These are phyloP conservation scores for Kluyveromyces sp. DNA, from an alignment of 1,139 yeast genomes.

Conservation along the genomic window DNA sequence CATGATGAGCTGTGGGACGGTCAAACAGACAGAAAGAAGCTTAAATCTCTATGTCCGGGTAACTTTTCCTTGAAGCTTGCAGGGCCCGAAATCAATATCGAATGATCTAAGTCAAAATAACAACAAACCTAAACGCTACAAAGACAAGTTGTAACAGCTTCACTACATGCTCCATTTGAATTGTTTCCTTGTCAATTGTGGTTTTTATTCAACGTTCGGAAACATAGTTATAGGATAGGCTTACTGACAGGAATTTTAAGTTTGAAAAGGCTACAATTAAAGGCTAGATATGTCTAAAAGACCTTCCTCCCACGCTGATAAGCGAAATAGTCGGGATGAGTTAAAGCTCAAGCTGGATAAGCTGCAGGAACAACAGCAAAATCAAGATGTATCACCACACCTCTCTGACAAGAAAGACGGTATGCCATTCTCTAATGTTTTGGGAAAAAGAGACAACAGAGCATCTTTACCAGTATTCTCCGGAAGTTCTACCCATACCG, in stretches of 20 bases:
- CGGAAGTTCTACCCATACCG: slow-evolving; percentile 25
- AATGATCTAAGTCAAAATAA: neutral
- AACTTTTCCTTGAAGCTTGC: neutral
- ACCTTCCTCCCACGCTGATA: slow-evolving; percentile 2
- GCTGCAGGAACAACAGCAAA: slow-evolving; percentile 51
- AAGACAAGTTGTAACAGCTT: neutral
- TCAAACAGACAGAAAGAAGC: too few relatives aligned
- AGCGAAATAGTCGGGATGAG: slow-evolving; percentile 28
- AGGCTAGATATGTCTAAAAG: neutral
- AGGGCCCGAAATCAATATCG: neutral
- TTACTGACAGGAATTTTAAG: neutral
- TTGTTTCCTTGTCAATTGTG: neutral
- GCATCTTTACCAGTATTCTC: slow-evolving; percentile 29
- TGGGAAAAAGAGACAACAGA: slow-evolving; percentile 28
- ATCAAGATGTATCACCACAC: slow-evolving; percentile 21
- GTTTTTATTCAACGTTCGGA: neutral
- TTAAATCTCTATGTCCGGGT: too few relatives aligned
- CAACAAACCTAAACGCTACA: neutral
- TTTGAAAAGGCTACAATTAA: neutral
- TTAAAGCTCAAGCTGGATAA: slow-evolving; percentile 55
- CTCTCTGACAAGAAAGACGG: slow-evolving; percentile 14
- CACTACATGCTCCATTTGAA: neutral
- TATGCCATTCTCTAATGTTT: slow-evolving; percentile 26
- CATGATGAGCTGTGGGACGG: too few relatives aligned
- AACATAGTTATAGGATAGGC: too few relatives aligned